Evolutionary conservation across 345 rosid genomes (phyloP).

Genomic region (Laguncularia racemosa): DNA sequence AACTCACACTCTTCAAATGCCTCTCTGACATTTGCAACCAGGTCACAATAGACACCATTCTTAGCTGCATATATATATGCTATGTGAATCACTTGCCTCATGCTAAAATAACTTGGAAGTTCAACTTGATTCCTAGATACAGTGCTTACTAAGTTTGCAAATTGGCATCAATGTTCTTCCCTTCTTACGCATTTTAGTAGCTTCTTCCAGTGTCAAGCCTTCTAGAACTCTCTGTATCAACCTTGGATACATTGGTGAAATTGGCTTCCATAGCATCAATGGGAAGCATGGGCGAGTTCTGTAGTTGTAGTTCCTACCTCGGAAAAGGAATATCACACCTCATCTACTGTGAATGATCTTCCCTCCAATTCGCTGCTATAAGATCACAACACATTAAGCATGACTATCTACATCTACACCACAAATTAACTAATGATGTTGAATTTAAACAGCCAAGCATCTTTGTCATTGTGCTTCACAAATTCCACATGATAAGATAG

Average conservation of each 20-base stretch:
- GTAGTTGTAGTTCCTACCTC: conserved; percentile 92
- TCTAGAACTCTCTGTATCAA: conserved; percentile 60
- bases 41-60: conserved; percentile 75
- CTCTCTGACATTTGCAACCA: conserved; percentile 59
- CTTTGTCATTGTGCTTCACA: too few species aligned
- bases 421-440: not conserved
- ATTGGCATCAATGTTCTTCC: conserved; percentile 70
- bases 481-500: too few species aligned
- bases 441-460: too few species aligned
- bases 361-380: conserved; percentile 87
- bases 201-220: conserved; percentile 66
- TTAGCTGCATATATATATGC: conserved; percentile 39
- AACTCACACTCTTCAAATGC: conserved; percentile 94
- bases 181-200: conserved; percentile 66
- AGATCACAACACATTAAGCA: conserved; percentile 7
- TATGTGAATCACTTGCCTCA: too few species aligned
- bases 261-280: conserved; percentile 93
- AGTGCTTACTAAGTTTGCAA: conserved; percentile 60
- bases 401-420: not conserved
- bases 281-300: conserved; percentile 74
- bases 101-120: too few species aligned
- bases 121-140: not conserved
- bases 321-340: conserved; percentile 70
- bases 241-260: conserved; percentile 72
- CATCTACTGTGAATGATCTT: conserved; percentile 72